Evolutionary conservation across 192 early-diverging fungal genomes (phyloP), one percentile per base, ranked within the genome.

Genomic region (Rhizoclosmatium sp.): DNA sequence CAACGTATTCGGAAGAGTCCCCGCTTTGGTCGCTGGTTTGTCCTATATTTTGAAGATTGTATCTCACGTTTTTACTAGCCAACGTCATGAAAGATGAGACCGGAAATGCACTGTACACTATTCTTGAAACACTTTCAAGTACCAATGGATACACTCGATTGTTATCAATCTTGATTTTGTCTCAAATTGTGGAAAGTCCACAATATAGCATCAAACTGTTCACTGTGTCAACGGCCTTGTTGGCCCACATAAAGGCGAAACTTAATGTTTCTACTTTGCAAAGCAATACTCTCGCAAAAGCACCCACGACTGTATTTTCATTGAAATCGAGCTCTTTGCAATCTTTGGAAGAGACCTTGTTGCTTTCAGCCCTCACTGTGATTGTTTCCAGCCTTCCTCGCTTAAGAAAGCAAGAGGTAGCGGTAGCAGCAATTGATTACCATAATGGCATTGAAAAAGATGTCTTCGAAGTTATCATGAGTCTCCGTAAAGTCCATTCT

Each of bases 381-480:
- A 16, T 71, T 10, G 69, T 71, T 23, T 16, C 21, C 7, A 49
- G 39, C 48, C 54, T 71, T 46, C 69, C 69, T 21, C 19, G 14
- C 54, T 49, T 58, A 7, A 49, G 51, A 3, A 71, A 71, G 39
- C 51, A 31, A 7, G 60, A 62, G 60, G 14, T 21, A 7, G 9
- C 5, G 51, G 23, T 62, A 19, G 21, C 60, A 5, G 39, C 60
- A 19, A 23, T 62, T 40, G 31, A 31, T 31, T 31, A 31, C 31
- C 31, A 31, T 31, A 31, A 31, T 31, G 31, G 31, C 31, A 31
- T 31, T 31, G 72, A 75, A 62, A 45, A 45, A 42, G 45, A 75
- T 9, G 46, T 62, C 16, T 75, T 75, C 39, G 72, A 75, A 45
- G 59, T 75, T 9, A 44, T 75, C 21, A 19, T 75, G 56, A 19